These are phyloP conservation scores for Camelina sativa DNA, from an alignment of 345 rosid genomes.

Conservation along the genomic window DNA sequence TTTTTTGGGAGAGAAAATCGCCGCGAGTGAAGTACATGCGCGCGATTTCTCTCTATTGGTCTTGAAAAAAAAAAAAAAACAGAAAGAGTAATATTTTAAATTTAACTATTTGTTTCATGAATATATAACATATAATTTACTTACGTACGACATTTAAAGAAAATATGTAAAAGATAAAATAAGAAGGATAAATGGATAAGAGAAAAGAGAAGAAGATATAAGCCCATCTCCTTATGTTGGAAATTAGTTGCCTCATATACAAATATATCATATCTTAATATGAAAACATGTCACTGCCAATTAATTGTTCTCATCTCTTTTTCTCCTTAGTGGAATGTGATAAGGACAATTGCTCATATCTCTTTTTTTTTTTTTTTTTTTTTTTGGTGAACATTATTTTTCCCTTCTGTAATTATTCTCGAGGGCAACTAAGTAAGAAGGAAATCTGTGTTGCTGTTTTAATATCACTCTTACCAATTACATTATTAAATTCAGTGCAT, in stretches of 20 bases:
- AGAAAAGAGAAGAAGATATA: conserved; percentile 1
- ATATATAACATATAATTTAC: background rate
- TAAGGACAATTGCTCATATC: conserved; percentile 37
- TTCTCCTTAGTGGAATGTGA: conserved; percentile 27
- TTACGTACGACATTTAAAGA: background rate
- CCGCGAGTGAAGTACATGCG: too few species aligned
- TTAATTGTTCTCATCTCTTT: conserved; percentile 35
- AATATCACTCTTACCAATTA: background rate
- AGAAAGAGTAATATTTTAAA: too few species aligned
- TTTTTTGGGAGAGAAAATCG: too few species aligned
- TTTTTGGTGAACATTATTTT: background rate
- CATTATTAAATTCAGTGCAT: background rate
- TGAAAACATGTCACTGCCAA: conserved; percentile 40
- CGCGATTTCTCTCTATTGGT: too few species aligned
- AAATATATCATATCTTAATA: conserved; percentile 20
- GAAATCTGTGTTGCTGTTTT: background rate
- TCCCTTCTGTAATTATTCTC: background rate
- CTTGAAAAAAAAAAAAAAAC: too few species aligned
- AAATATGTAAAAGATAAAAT: background rate
- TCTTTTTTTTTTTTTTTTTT: background rate
- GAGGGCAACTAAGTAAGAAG: background rate
- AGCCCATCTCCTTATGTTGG: conserved; percentile 36
- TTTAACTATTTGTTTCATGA: background rate
- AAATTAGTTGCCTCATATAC: conserved; percentile 18
- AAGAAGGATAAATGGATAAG: background rate